Conservation (phyloP, 2,329 filamentous ascomycete genomes). For the Ophiostoma triangulosporum region DNA sequence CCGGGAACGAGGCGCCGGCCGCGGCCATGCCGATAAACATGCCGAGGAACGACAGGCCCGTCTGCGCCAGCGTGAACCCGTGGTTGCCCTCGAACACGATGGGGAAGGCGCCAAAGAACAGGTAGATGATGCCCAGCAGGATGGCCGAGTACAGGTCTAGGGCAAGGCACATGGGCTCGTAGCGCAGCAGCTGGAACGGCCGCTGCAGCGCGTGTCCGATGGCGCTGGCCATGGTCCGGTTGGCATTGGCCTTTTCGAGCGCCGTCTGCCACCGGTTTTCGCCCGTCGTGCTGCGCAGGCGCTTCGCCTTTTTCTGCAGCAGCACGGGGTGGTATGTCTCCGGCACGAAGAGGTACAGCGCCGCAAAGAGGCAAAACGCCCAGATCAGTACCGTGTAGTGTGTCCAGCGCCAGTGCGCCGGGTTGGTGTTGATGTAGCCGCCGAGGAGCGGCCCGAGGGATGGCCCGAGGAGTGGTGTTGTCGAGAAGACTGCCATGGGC, state of each 20-base stretch:
- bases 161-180: constrained; percentile 75
- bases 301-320: constrained; percentile 56
- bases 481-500: constrained; percentile 73
- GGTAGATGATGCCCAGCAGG: constrained; percentile 74
- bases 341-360: constrained; percentile 61
- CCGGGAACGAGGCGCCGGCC: constrained; percentile 47
- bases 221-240: constrained; percentile 50
- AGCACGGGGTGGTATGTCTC: constrained; percentile 78
- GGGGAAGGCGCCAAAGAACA: constrained; percentile 83
- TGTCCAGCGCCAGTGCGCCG: constrained; percentile 63
- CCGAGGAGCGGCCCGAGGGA: constrained; percentile 49
- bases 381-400: constrained; percentile 80
- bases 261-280: constrained; percentile 64
- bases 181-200: constrained; percentile 66
- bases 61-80: constrained; percentile 65
- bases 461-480: constrained; percentile 50
- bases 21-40: constrained; percentile 54
- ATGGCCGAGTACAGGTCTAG: constrained; percentile 75
- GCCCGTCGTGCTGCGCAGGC: constrained; percentile 60
- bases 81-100: constrained; percentile 65
- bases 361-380: constrained; percentile 48
- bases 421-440: constrained; percentile 65
- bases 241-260: constrained; percentile 45
- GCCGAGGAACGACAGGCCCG: constrained; percentile 65
- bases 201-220: constrained; percentile 45